Conservation (phyloP, 176 grass and related monocot genomes). For the Zea luxurians region DNA sequence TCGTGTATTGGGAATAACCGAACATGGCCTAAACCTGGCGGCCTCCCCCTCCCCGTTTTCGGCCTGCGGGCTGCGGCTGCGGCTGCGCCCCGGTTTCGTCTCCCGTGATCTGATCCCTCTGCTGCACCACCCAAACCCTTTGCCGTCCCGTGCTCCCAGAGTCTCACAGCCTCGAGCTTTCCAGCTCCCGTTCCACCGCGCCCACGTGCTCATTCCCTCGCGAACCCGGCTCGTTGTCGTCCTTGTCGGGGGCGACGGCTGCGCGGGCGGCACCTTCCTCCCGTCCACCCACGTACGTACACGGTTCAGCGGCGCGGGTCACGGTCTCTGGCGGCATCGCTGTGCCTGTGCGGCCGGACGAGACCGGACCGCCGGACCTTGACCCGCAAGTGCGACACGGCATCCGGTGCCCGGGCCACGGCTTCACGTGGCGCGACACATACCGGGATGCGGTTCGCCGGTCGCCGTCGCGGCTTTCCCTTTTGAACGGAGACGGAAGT, state of each 20-base stretch:
- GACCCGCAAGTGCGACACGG: neutral
- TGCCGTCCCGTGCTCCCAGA: neutral
- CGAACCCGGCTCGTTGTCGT: neutral
- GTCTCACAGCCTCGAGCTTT: neutral
- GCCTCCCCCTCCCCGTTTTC: neutral
- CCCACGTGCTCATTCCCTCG: neutral
- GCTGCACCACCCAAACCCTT: neutral
- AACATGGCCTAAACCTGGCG: slow-evolving; percentile 31
- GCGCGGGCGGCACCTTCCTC: neutral
- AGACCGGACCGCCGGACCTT: neutral
- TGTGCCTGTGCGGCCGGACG: neutral
- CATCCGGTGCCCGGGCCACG: too few species aligned
- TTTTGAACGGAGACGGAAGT: neutral
- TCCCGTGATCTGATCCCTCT: slow-evolving; percentile 5
- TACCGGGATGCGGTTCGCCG: neutral
- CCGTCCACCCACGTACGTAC: neutral
- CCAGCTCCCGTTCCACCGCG: neutral
- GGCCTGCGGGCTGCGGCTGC: neutral
- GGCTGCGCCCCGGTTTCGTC: neutral
- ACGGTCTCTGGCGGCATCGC: neutral
- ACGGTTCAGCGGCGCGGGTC: too few species aligned
- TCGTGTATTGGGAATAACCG: too few species aligned
- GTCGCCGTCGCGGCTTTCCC: neutral
- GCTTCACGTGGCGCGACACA: neutral
- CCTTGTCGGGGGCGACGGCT: neutral